Conservation (phyloP, 768 basidiomycete genomes). For the Tylopilus plumbeoviolaceoides region DNA sequence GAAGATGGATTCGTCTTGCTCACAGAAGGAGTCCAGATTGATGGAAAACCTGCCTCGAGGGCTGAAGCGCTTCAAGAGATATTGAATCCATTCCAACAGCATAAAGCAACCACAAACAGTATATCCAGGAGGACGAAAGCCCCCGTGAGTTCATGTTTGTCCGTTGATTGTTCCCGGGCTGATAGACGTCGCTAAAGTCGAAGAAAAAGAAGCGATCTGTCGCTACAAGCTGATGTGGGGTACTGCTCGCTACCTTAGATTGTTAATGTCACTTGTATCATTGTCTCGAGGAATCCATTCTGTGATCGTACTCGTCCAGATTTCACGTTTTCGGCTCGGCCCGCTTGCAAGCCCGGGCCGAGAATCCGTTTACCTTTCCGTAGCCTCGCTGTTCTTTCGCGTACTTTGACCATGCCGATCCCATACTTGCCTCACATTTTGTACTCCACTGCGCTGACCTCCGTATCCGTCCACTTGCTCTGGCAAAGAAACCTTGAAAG, state of each 20-base stretch:
- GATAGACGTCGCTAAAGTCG: conserved; percentile 4
- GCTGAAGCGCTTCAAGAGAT: conserved; percentile 20
- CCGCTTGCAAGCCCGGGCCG: background rate
- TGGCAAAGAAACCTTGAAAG: conserved; percentile 45
- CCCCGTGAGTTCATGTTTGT: conserved; percentile 11
- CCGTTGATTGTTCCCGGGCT: background rate
- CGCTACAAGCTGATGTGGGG: conserved; percentile 5
- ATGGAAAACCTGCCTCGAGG: conserved; percentile 21
- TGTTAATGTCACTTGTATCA: background rate
- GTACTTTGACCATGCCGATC: conserved; percentile 15
- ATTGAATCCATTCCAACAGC: conserved; percentile 16
- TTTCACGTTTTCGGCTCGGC: background rate
- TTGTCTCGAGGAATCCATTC: background rate
- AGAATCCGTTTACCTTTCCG: background rate
- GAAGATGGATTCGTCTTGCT: conserved; percentile 21
- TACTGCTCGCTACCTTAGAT: background rate
- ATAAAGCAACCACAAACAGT: background rate
- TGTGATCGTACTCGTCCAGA: background rate
- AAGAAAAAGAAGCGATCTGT: conserved; percentile 18
- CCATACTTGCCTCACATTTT: conserved; percentile 61
- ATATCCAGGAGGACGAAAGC: conserved; percentile 12
- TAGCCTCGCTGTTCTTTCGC: background rate
- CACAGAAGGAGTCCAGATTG: conserved; percentile 23
- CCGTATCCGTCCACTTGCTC: conserved; percentile 64
- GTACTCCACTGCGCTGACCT: conserved; percentile 62